Base-by-base conservation (phyloP, 257 asterid genomes). In the Solanum bulbocastanum region DNA sequence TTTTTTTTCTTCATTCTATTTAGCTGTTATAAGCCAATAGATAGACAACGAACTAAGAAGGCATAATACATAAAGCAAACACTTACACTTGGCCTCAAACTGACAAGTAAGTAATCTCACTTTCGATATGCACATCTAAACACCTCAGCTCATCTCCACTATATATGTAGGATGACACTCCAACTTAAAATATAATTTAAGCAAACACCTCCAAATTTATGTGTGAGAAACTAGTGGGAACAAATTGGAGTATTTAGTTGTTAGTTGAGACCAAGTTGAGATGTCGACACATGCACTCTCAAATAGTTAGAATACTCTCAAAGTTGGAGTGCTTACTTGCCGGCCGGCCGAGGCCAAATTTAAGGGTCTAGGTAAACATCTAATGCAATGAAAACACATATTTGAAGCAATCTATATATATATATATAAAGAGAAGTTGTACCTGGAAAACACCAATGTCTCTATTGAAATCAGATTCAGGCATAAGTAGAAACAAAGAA, bases 371-470 rank as follows among this genome's bases (percentile, higher is more conserved):
- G 33, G 30, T 22, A 75, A 78, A 32, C 58, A 42, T 78, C n/a
- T 78, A 40, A 78, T 42, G 84, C 9, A 78, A 40, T n/a, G 37
- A 78, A 27, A 79, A 79, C 22, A 44, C 10, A 44, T 14, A 27
- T 16, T 79, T 14, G 27, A 27, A 44, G 66, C 25, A 44, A 27
- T 16, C 16, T 16, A 44, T 20, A 56, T 20, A 52, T 52, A 52
- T 56, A 52, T 16, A 49, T 8, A 39, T 8, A 39, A 0, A 40
- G 4, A 40, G 23, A 27, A 9, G 18, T 25, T 6, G 35, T 86
- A 94, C 97, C 97, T 95, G 99, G 82, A 96, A 96, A 32, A 96
- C 88, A 10, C 99, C 99, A 62, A 95, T 42, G 2, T 95, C 98
- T 88, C 94, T 91, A 88, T 96, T 96, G 90, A 94, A 96, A 87